A percentile compares a stretch with the other conserved stretches of the same genome.
Evolutionary conservation across 2,329 filamentous ascomycete species (phyloP).

Genomic region (Herpotrichia juniperi): DNA sequence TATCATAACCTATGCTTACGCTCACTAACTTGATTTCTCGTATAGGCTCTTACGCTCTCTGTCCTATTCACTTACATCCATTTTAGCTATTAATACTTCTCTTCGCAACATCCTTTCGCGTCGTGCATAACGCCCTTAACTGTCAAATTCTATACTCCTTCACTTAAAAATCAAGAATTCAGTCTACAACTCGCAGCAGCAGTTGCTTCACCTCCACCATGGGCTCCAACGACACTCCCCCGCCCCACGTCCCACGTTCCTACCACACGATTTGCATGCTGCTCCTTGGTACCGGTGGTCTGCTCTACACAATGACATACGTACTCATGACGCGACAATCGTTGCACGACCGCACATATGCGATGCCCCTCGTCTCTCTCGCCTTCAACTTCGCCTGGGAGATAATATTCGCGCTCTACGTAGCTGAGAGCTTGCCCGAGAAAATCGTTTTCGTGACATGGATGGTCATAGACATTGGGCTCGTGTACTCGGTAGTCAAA

Average conservation of each 20-base stretch:
- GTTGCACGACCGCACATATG: conserved; percentile 55
- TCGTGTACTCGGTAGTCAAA: conserved; percentile 55
- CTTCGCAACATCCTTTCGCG: too few relatives aligned
- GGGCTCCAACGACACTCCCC: conserved; percentile 22
- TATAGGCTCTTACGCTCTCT: too few relatives aligned
- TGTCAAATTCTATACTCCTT: too few relatives aligned
- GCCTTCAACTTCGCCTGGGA: conserved; percentile 61
- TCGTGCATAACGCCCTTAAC: too few relatives aligned
- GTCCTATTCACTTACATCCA: too few relatives aligned
- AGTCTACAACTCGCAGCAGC: too few relatives aligned
- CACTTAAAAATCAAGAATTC: too few relatives aligned
- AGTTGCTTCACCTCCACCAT: conserved; percentile 3
- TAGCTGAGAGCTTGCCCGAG: conserved; percentile 54
- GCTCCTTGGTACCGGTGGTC: conserved; percentile 20
- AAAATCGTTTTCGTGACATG: conserved; percentile 54
- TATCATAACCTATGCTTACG: not conserved
- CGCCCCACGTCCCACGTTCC: conserved; percentile 22
- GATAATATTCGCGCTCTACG: conserved; percentile 55
- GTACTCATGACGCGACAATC: conserved; percentile 56
- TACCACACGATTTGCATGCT: conserved; percentile 14
- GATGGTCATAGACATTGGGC: conserved; percentile 57
- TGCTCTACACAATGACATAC: conserved; percentile 43
- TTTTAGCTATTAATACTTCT: too few relatives aligned
- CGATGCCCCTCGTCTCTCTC: conserved; percentile 58
- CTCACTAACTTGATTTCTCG: not conserved